A percentile compares a stretch with the other conserved stretches of the same genome.
These are phyloP conservation scores for Diaporthe nobilis DNA, from an alignment of 2,329 filamentous ascomycete genomes.

Conservation along the genomic window DNA sequence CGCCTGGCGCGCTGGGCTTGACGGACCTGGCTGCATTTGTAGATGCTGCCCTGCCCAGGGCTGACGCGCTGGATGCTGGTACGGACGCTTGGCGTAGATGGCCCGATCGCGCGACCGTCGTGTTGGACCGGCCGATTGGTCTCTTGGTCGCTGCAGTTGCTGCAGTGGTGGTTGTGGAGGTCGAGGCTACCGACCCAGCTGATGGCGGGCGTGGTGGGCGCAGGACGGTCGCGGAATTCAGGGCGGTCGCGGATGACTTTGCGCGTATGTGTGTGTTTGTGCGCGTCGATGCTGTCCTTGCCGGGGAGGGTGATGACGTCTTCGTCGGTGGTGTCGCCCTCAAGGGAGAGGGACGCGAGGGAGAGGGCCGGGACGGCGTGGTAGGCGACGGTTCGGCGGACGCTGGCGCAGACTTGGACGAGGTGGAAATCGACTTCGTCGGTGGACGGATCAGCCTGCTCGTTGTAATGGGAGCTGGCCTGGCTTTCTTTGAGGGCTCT, in stretches of 20 bases:
- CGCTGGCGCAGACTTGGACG: constrained; percentile 39
- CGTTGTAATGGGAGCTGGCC: constrained; percentile 42
- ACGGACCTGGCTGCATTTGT: constrained; percentile 37
- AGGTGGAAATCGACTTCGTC: constrained; percentile 40
- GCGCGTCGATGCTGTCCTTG: constrained; percentile 36
- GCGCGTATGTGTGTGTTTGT: constrained; percentile 53
- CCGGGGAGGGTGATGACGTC: constrained; percentile 38
- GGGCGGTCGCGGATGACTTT: constrained; percentile 57
- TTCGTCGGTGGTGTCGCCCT: constrained; percentile 46
- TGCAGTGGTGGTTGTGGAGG: constrained; percentile 39
- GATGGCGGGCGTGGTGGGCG: constrained; percentile 53
- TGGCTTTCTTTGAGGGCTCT: constrained; percentile 22
- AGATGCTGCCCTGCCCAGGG: constrained; percentile 33
- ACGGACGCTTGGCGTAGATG: constrained; percentile 28
- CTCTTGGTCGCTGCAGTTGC: constrained; percentile 31
- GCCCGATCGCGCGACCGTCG: constrained; percentile 21
- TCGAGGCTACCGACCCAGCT: constrained; percentile 42
- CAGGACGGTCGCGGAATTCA: constrained; percentile 56
- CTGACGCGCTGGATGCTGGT: constrained; percentile 10
- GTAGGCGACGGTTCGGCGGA: constrained; percentile 41
- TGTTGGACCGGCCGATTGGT: constrained; percentile 41
- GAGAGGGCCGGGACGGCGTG: constrained; percentile 45
- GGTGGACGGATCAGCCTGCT: constrained; percentile 41
- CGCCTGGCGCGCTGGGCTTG: constrained; percentile 40
- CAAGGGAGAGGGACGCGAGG: constrained; percentile 49